Conservation (phyloP, 2,329 filamentous ascomycete species). For the Lachnum nothofagi region DNA sequence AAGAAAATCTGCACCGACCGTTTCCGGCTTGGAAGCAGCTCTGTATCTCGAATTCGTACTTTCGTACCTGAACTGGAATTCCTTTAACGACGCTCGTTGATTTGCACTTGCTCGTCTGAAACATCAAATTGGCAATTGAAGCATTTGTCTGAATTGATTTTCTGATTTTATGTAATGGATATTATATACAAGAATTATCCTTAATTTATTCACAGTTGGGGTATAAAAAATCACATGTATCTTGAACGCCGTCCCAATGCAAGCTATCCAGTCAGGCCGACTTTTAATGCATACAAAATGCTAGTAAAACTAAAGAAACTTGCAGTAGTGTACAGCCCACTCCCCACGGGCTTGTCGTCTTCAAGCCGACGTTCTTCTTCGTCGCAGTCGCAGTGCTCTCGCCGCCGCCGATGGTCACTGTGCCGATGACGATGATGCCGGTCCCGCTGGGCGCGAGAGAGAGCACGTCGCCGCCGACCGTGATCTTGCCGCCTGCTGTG, state of each 20-base stretch:
- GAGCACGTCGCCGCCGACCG: conserved; percentile 28
- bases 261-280: background rate
- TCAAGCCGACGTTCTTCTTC: conserved; percentile 21
- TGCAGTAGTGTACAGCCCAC: background rate
- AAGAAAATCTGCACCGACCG: too few species aligned
- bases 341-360: background rate
- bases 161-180: too few species aligned
- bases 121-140: too few species aligned
- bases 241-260: conserved; percentile 1
- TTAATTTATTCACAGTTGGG: background rate
- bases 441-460: conserved; percentile 23
- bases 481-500: conserved; percentile 25
- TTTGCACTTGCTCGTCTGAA: too few species aligned
- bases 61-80: too few species aligned
- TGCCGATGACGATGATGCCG: conserved; percentile 24
- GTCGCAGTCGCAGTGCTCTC: conserved; percentile 12
- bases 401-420: conserved; percentile 22
- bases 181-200: background rate
- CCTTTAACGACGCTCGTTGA: too few species aligned
- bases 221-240: background rate
- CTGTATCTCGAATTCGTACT: too few species aligned
- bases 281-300: conserved; percentile 9
- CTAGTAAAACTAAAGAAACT: conserved; percentile 3
- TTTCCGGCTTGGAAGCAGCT: too few species aligned
- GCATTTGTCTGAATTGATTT: too few species aligned